A percentile compares a stretch with the other conserved stretches of the same genome.
Conservation (phyloP, 2,329 filamentous ascomycete species). For the Myriosclerotinia duriaeana region DNA sequence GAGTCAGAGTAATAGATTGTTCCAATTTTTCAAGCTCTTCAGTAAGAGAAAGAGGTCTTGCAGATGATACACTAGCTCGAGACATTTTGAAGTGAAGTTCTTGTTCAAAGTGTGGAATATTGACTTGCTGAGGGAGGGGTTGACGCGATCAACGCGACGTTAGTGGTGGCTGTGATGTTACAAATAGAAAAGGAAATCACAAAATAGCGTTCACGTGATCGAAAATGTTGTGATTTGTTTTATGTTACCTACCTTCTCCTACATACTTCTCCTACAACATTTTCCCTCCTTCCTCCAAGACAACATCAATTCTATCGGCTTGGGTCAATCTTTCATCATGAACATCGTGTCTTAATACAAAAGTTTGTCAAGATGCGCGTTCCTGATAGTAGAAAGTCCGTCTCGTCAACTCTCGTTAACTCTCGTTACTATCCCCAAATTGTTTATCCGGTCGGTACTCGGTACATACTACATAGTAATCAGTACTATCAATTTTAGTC, state of each 20-base stretch:
- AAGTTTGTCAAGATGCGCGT: neutral
- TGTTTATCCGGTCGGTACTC: neutral
- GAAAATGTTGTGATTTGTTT: no score
- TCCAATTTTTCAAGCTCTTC: constrained; percentile 96
- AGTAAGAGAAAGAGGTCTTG: constrained; percentile 70
- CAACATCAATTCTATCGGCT: neutral
- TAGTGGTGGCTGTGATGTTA: neutral
- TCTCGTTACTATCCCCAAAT: neutral
- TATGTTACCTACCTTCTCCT: neutral
- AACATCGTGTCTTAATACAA: neutral
- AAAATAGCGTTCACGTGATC: constrained; percentile 16
- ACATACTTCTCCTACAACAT: neutral
- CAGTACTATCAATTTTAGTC: neutral
- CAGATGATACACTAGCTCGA: constrained; percentile 43
- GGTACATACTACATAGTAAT: no score
- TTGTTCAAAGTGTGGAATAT: constrained; percentile 3
- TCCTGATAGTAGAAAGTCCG: neutral
- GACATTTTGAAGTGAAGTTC: constrained; percentile 31
- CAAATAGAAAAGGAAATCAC: neutral
- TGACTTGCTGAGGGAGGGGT: constrained; percentile 12
- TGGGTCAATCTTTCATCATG: neutral
- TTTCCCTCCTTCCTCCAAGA: neutral
- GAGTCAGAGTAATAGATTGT: constrained; percentile 91
- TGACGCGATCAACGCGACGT: constrained; percentile 14
- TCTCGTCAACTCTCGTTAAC: neutral